Conservation (phyloP, 106 monocot species). For the Allium cepa region DNA sequence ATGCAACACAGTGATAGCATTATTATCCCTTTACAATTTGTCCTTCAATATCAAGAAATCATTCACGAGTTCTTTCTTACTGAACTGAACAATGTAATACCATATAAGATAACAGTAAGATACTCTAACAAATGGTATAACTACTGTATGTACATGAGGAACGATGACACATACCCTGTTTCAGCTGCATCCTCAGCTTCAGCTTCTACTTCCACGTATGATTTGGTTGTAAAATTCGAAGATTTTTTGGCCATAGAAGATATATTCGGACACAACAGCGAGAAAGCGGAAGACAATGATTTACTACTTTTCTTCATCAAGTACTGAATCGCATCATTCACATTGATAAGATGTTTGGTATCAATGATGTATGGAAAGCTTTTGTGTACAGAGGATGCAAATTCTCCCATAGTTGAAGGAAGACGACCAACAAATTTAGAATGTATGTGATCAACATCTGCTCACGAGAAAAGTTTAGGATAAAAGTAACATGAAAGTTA, state of each 20-base stretch:
- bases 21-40: slow-evolving; percentile 47
- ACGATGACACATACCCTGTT: slow-evolving; percentile 31
- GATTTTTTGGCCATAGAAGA: slow-evolving; percentile 12
- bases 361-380: slow-evolving; percentile 67
- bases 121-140: too few species aligned
- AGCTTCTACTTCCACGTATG: slow-evolving; percentile 50
- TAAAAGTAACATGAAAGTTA: slow-evolving; percentile 6
- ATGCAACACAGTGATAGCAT: slow-evolving; percentile 56
- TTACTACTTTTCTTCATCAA: slow-evolving; percentile 73
- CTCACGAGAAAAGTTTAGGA: slow-evolving; percentile 12
- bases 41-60: slow-evolving; percentile 77
- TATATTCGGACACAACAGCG: slow-evolving; percentile 60
- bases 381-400: slow-evolving; percentile 48
- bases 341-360: slow-evolving; percentile 74
- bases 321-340: slow-evolving; percentile 35
- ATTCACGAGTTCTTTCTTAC: slow-evolving; percentile 44
- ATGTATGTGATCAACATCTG: slow-evolving; percentile 85
- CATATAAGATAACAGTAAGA: too few species aligned
- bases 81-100: slow-evolving; percentile 85
- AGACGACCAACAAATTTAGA: slow-evolving; percentile 80
- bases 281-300: slow-evolving; percentile 87
- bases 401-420: slow-evolving; percentile 67
- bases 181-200: slow-evolving; percentile 42
- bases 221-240: slow-evolving; percentile 9
- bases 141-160: too few species aligned